Conservation (phyloP, 1,284 basidiomycete species). For the Rhodofomes roseus region DNA sequence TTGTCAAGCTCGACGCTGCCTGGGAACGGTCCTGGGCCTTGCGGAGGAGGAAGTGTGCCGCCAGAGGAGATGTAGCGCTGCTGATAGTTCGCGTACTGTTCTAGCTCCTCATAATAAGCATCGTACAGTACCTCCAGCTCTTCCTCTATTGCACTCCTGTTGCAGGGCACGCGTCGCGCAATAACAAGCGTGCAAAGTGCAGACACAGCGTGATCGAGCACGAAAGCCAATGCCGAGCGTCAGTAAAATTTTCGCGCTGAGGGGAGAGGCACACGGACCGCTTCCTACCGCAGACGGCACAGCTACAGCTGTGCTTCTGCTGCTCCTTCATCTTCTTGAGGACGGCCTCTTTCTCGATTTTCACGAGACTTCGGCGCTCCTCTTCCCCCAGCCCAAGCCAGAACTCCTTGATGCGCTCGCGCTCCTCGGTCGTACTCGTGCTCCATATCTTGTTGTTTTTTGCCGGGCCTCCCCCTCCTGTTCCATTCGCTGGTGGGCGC, state of each 20-base stretch:
- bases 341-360: conserved; percentile 97
- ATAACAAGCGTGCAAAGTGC: conserved; percentile 14
- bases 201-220: conserved; percentile 11
- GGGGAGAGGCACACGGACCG: conserved; percentile 57
- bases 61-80: conserved; percentile 87
- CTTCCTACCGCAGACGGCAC: conserved; percentile 96
- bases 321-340: conserved; percentile 99
- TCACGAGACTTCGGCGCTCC: conserved; percentile 87
- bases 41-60: conserved; percentile 85
- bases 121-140: conserved; percentile 99
- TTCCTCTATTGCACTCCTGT: conserved; percentile 93
- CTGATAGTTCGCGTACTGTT: conserved; percentile 97
- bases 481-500: conserved; percentile 37
- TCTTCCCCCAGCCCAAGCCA: conserved; percentile 90
- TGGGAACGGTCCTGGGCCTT: conserved; percentile 96
- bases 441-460: conserved; percentile 80
- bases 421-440: conserved; percentile 86
- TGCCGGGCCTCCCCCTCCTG: conserved; percentile 27
- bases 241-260: conserved; percentile 32
- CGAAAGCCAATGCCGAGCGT: conserved; percentile 25
- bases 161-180: conserved; percentile 10
- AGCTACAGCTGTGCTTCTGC: conserved; percentile 93
- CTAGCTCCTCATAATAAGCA: conserved; percentile 99
- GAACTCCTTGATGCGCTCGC: conserved; percentile 96
- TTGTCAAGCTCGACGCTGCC: conserved; percentile 96